Evolutionary conservation across 257 asterid species (phyloP), one percentile per base, ranked within the genome.

Genomic region (Salvia rosmarinus): DNA sequence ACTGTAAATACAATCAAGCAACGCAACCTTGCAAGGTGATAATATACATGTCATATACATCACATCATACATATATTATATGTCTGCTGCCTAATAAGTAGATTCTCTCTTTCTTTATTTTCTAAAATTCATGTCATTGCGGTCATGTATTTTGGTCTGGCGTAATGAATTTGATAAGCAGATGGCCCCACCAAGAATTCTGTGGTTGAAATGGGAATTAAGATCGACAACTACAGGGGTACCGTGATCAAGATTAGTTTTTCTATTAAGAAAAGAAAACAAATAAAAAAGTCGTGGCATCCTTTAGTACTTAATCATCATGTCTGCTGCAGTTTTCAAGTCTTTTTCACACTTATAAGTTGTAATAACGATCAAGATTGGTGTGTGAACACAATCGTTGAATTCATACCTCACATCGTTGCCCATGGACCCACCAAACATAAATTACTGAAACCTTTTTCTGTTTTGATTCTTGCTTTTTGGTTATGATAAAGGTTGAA

Each of bases 321-420:
- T n/a, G n/a, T n/a, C n/a, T n/a, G n/a, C n/a, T 34, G 4, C 4
- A 30, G 4, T 30, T 2, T 30, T 23, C 5, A 14, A 35, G 76
- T 67, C 76, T 13, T 49, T 70, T 52, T 71, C 81, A 46, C 60
- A 44, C 68, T 6, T 17, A 69, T 9, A 30, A 35, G 23, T 12
- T 69, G 64, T 17, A 20, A 13, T 19, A 39, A 55, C 4, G 63
- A 34, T 49, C 12, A n/a, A 39, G 59, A 17, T 16, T 13, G 40
- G 9, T 12, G 69, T 64, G 3, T 11, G 52, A 9, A 64, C 55
- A 62, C 34, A 2, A 40, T n/a, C 34, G 55, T 19, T 43, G 44
- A 32, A 62, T 57, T 58, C 55, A 57, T 32, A 2, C 55, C 19
- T 30, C 30, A 5, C 17, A 58, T 70, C 58, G 57, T n/a, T 28